Base-by-base conservation (phyloP, 1,139 yeast species). In the Hansenula anomala region DNA sequence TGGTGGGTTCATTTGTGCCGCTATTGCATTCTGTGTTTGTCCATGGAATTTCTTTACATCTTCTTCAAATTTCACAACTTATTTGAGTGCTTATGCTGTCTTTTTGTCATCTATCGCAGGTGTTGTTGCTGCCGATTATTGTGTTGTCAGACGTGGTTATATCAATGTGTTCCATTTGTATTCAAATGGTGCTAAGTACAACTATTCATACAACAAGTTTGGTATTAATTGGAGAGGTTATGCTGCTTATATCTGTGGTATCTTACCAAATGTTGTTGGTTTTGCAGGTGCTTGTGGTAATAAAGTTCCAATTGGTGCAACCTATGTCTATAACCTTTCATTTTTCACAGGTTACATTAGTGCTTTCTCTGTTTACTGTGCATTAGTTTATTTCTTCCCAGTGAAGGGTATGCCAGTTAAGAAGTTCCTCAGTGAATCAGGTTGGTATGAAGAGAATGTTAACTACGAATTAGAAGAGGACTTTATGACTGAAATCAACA, bases 101-200 rank as follows among this genome's bases (percentile, higher is more conserved):
- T 89, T 89, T 71, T 67, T 89, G 38, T 84, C 94, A 2, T 76
- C 95, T 24, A 84, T 89, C 58, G 90, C 94, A 9, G 96, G 96
- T 46, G 89, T 84, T 33, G 74, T 86, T 39, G 75, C 81, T 44
- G 69, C 81, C 41, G 96, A 89, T 61, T 89, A 86, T 62, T 84
- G 71, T 60, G 70, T 80, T 44, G 78, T 88, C 17, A 76, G 86
- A 65, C 78, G 89, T 60, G 96, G 96, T 33, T 71, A 71, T 56
- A 56, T 86, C 47, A 68, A 73, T 44, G 62, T 88, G 36, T 69
- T 75, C 29, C 90, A 86, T 52, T 62, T 88, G 44, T 88, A 80
- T 56, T 56, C 73, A 7, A 66, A 69, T 27, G 58, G 63, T 30
- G 53, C 55, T 17, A 61, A 59, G 54, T 59, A 64, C n/a, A 64